Evolutionary conservation across 2,329 filamentous ascomycete species (phyloP).

Genomic region (Ceratocystis variospora): DNA sequence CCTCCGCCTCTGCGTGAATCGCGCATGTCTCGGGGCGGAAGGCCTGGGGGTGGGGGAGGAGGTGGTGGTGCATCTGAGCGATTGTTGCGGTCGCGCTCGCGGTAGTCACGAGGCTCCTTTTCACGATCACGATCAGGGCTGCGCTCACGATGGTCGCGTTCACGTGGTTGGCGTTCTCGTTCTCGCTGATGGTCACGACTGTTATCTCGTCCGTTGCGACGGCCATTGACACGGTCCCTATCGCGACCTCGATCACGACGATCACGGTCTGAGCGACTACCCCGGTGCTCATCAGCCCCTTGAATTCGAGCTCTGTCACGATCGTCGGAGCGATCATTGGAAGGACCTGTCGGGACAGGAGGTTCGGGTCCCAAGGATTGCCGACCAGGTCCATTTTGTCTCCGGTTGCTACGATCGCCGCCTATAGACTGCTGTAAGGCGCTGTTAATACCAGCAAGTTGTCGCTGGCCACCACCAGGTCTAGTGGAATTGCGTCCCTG

Average conservation of each 20-base stretch:
- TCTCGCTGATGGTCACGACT: conserved; percentile 37
- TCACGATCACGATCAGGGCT: conserved; percentile 36
- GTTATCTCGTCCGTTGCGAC: conserved; percentile 32
- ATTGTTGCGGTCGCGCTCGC: conserved; percentile 27
- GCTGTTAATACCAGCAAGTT: conserved; percentile 46
- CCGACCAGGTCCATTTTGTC: conserved; percentile 4
- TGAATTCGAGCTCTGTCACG: conserved; percentile 26
- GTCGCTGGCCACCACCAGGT: conserved; percentile 28
- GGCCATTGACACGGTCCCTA: conserved; percentile 28
- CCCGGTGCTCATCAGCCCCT: conserved; percentile 28
- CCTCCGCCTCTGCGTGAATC: conserved; percentile 18
- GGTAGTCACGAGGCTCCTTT: conserved; percentile 34
- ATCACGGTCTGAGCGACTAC: conserved; percentile 32
- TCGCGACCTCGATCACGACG: conserved; percentile 29
- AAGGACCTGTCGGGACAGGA: not conserved
- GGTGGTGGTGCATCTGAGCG: conserved; percentile 25
- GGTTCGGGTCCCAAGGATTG: conserved; percentile 12
- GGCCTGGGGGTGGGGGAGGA: conserved; percentile 19
- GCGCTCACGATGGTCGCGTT: conserved; percentile 32
- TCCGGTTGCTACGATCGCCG: conserved; percentile 12
- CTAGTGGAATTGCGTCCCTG: not conserved
- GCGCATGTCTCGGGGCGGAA: conserved; percentile 21
- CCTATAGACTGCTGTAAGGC: conserved; percentile 39
- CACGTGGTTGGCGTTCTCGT: conserved; percentile 27
- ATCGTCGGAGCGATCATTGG: conserved; percentile 22